phyloP scores from a whole-genome alignment of 2,329 filamentous ascomycete species.

The Epichloe elymi region DNA sequence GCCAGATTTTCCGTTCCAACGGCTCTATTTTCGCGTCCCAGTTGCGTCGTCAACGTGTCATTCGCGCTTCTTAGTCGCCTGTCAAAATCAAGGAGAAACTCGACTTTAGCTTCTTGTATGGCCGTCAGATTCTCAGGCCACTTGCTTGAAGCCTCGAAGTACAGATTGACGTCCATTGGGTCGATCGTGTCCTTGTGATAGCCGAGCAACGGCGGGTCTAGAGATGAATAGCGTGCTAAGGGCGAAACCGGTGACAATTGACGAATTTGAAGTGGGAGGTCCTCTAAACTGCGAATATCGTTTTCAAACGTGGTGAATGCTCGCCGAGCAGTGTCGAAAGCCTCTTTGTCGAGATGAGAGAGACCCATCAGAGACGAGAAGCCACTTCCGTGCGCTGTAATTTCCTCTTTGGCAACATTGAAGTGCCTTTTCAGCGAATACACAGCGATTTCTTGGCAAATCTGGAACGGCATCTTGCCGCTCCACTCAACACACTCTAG shows the following conservation, averaged over 20 bases:
- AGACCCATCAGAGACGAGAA: constrained; percentile 36
- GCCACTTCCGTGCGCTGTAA: constrained; percentile 37
- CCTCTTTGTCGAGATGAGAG: constrained; percentile 33
- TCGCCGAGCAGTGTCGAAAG: constrained; percentile 56
- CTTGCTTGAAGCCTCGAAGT: constrained; percentile 83
- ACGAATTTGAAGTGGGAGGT: constrained; percentile 75
- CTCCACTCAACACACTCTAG: constrained; percentile 84
- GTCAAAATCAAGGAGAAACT: constrained; percentile 69
- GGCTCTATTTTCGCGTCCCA: constrained; percentile 70
- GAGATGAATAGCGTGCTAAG: constrained; percentile 60
- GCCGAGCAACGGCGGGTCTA: constrained; percentile 28
- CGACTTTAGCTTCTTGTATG: constrained; percentile 87
- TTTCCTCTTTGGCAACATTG: constrained; percentile 39
- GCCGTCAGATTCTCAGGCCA: constrained; percentile 89
- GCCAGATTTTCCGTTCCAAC: constrained; percentile 60
- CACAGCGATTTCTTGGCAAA: constrained; percentile 67
- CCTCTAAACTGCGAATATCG: constrained; percentile 64
- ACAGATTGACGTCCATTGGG: constrained; percentile 68
- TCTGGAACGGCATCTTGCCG: constrained; percentile 45
- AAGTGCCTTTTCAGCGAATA: constrained; percentile 62
- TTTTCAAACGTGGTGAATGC: constrained; percentile 63
- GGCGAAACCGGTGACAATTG: constrained; percentile 64
- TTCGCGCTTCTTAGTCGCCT: constrained; percentile 53
- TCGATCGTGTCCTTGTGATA: constrained; percentile 29
- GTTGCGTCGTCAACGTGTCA: constrained; percentile 46